Conservation (phyloP, 768 basidiomycete species). For the Leccinum barrowsii region DNA sequence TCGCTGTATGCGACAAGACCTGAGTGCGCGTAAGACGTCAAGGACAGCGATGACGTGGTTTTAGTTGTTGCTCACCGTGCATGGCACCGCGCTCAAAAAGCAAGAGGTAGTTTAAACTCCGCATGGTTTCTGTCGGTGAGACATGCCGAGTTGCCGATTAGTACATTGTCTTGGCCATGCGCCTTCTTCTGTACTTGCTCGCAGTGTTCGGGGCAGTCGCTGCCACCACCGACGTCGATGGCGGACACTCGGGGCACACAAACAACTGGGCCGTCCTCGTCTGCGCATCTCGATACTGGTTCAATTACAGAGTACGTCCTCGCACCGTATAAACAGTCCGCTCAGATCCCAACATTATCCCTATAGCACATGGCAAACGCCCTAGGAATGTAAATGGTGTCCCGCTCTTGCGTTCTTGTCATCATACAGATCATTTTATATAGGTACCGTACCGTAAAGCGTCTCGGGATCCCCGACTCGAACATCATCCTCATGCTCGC, state of each 20-base stretch:
- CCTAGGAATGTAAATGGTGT: conserved; percentile 78
- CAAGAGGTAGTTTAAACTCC: conserved; percentile 23
- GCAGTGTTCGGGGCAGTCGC: conserved; percentile 32
- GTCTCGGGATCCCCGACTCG: conserved; percentile 95
- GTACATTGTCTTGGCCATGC: conserved; percentile 17
- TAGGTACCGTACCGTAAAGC: conserved; percentile 98
- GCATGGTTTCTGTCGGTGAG: neutral
- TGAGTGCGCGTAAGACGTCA: conserved; percentile 14
- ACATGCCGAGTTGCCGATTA: conserved; percentile 28
- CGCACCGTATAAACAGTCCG: neutral
- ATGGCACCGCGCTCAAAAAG: conserved; percentile 19
- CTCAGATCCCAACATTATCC: neutral
- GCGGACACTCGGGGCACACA: conserved; percentile 57
- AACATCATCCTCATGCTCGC: conserved; percentile 99
- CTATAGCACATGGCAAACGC: conserved; percentile 98
- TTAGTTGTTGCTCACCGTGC: conserved; percentile 24
- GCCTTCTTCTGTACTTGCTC: conserved; percentile 24
- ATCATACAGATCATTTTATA: conserved; percentile 1
- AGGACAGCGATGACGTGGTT: neutral
- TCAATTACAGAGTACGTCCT: conserved; percentile 84
- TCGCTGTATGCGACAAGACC: conserved; percentile 64
- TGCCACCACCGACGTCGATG: conserved; percentile 42
- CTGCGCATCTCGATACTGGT: conserved; percentile 94
- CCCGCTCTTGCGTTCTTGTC: neutral
- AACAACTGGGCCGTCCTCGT: conserved; percentile 99